Evolutionary conservation across 352 stramenopile species (phyloP).

Genomic region (Pythium insidiosum): DNA sequence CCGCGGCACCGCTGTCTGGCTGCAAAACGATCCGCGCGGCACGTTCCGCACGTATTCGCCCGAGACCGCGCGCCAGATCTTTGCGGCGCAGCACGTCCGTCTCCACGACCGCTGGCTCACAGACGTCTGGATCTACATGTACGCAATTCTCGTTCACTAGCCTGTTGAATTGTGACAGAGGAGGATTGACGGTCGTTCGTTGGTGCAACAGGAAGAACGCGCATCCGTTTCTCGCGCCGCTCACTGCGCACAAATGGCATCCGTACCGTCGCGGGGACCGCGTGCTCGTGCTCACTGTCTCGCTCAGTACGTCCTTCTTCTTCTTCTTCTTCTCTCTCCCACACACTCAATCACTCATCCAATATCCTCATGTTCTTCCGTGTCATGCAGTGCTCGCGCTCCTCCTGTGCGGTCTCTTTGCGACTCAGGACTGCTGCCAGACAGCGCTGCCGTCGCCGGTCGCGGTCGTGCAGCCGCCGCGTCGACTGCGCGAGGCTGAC

Average conservation of each 20-base stretch:
- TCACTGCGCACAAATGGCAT: conserved; percentile 33
- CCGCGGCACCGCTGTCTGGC: not conserved
- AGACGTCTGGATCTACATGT: conserved; percentile 61
- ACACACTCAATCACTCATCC: not conserved
- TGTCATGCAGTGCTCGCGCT: conserved; percentile 25
- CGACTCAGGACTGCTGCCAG: conserved; percentile 33
- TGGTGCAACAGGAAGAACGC: conserved; percentile 35
- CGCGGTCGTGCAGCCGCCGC: too few species aligned
- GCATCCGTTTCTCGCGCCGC: conserved; percentile 36
- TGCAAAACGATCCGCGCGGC: conserved; percentile 10
- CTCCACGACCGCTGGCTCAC: conserved; percentile 27
- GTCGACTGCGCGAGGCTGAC: too few species aligned
- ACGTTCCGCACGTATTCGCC: conserved; percentile 13
- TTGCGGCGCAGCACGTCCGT: conserved; percentile 39
- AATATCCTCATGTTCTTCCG: not conserved
- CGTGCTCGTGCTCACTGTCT: conserved; percentile 33
- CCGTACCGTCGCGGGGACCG: conserved; percentile 44
- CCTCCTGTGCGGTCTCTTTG: conserved; percentile 30
- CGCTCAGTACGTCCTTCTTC: conserved; percentile 27
- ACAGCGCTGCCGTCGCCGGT: conserved; percentile 8
- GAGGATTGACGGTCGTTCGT: not conserved
- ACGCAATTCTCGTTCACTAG: conserved; percentile 4
- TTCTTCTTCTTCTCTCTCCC: not conserved
- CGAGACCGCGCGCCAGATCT: conserved; percentile 27
- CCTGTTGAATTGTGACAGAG: not conserved